Evolutionary conservation across 169 alveolate species (phyloP).

Genomic region (Miamiensis avidus): DNA sequence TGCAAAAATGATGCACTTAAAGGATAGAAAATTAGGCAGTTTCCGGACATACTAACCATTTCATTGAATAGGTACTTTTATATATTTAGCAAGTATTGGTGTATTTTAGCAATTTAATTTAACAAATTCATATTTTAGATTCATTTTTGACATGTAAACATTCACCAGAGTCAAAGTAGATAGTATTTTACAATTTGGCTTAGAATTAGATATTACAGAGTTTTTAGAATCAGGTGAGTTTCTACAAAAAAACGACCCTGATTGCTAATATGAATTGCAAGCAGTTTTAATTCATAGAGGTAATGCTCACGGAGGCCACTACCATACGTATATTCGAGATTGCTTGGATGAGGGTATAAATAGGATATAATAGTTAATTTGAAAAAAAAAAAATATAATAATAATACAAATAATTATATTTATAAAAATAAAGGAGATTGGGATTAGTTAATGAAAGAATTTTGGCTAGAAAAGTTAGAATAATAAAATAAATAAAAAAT

Average conservation of each 20-base stretch:
- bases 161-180: constrained; percentile 69
- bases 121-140: constrained; percentile 50
- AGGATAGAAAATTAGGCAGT: constrained; percentile 62
- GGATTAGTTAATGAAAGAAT: background rate
- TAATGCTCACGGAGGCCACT: constrained; percentile 83
- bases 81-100: no score
- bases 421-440: background rate
- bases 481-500: constrained; percentile 1
- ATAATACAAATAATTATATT: background rate
- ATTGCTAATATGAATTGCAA: constrained; percentile 72
- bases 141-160: constrained; percentile 69
- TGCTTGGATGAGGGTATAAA: constrained; percentile 63
- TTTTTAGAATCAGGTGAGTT: constrained; percentile 50
- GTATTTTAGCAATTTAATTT: no score
- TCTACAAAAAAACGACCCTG: constrained; percentile 28
- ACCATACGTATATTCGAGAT: constrained; percentile 80
- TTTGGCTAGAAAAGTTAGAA: background rate
- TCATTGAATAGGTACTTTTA: constrained; percentile 35
- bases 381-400: background rate
- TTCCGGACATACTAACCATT: constrained; percentile 74
- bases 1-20: constrained; percentile 66
- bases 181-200: constrained; percentile 70
- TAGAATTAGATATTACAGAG: constrained; percentile 65
- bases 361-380: constrained; percentile 42
- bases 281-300: constrained; percentile 83